Evolutionary conservation across 176 grass and related monocot species (phyloP).

Genomic region (Sorghum bicolor): DNA sequence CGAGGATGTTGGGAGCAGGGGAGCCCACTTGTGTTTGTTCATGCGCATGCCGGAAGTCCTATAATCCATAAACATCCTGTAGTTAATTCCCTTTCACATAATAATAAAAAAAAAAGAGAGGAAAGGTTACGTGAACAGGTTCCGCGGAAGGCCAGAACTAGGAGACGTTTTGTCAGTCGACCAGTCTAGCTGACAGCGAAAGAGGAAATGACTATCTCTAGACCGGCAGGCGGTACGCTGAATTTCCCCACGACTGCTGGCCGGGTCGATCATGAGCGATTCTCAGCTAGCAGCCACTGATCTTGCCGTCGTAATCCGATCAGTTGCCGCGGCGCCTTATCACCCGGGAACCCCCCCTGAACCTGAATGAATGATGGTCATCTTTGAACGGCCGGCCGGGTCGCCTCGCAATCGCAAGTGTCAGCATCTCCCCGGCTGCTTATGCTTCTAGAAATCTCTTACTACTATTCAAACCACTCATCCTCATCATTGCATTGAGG

Average conservation of each 20-base stretch:
- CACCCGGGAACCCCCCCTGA: neutral
- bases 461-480: no score
- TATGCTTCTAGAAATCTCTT: neutral
- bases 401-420: neutral
- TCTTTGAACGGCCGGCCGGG: neutral
- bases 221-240: no score
- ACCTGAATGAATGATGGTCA: neutral
- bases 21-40: neutral
- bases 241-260: no score
- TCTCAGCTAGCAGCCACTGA: no score
- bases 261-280: no score
- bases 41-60: neutral
- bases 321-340: no score
- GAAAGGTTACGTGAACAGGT: neutral
- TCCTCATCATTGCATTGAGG: neutral
- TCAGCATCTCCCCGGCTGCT: neutral
- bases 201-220: neutral
- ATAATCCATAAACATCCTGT: neutral
- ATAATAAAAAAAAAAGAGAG: no score
- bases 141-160: neutral
- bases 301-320: no score
- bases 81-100: no score
- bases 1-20: no score
- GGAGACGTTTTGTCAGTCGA: neutral
- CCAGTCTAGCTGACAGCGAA: neutral